Percentiles rank a stretch among this genome's conserved stretches.
Evolutionary conservation across 768 basidiomycete species (phyloP).

Genomic region (Pisolithus albus): DNA sequence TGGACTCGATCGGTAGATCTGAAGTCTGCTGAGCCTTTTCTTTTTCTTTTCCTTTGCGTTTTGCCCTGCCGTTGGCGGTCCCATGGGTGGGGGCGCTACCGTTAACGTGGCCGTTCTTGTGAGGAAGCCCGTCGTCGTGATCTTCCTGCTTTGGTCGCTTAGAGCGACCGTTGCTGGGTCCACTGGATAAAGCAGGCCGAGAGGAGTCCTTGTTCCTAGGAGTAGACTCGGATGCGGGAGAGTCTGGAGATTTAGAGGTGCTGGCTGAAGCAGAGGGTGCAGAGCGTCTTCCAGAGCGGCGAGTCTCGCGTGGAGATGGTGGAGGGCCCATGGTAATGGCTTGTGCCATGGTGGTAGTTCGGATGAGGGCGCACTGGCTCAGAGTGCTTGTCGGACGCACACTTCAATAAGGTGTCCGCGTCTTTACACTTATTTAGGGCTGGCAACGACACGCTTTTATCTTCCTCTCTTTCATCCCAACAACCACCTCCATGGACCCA

Average conservation of each 20-base stretch:
- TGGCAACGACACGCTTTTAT: constrained; percentile 20
- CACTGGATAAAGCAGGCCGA: constrained; percentile 34
- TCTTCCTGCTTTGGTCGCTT: constrained; percentile 75
- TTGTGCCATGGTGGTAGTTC: constrained; percentile 47
- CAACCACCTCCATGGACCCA: constrained; percentile 1
- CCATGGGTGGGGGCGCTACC: constrained; percentile 23
- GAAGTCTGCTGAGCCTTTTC: constrained; percentile 36
- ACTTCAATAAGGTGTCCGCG: constrained; percentile 1
- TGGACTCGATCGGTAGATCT: constrained; percentile 25
- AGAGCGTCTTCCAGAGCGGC: constrained; percentile 71
- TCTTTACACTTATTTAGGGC: constrained; percentile 31
- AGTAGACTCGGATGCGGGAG: constrained; percentile 43
- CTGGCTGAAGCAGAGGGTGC: constrained; percentile 59
- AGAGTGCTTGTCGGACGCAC: constrained; percentile 5
- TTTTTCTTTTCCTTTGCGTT: constrained; percentile 63
- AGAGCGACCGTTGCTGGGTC: constrained; percentile 35
- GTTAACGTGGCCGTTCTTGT: constrained; percentile 38
- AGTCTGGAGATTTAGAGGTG: constrained; percentile 70
- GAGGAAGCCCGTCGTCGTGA: constrained; percentile 47
- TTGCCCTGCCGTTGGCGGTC: constrained; percentile 37
- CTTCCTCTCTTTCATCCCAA: constrained; percentile 5
- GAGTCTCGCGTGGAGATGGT: constrained; percentile 67
- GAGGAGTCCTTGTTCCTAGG: constrained; percentile 38
- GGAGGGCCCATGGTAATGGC: constrained; percentile 70
- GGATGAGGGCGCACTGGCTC: constrained; percentile 6